Percentiles rank a stretch among this genome's conserved stretches.
These are phyloP conservation scores for Lipomyces lipofer DNA, from an alignment of 805 yeast genomes.

Conservation along the genomic window DNA sequence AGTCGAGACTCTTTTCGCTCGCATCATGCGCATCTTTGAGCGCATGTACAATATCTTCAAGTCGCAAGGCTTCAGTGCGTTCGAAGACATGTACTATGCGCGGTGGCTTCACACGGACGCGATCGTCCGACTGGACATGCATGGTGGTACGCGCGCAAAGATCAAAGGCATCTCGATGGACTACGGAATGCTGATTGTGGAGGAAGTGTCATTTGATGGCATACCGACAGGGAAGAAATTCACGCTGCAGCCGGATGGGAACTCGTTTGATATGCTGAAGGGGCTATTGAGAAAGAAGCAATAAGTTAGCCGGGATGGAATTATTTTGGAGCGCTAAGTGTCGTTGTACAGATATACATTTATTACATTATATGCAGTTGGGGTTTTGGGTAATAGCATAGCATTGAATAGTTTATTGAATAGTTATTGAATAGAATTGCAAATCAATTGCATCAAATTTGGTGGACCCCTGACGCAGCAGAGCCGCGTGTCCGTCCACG, in stretches of 20 bases:
- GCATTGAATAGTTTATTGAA: too few relatives aligned
- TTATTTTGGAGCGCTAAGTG: too few relatives aligned
- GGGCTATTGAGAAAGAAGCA: constrained; percentile 75
- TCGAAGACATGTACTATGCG: constrained; percentile 69
- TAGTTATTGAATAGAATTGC: too few relatives aligned
- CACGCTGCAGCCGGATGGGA: constrained; percentile 94
- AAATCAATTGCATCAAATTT: too few relatives aligned
- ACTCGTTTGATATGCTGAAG: constrained; percentile 90
- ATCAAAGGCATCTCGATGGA: constrained; percentile 81
- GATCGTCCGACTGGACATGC: constrained; percentile 63
- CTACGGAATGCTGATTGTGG: constrained; percentile 79
- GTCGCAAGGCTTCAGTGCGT: constrained; percentile 63
- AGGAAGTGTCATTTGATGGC: constrained; percentile 55
- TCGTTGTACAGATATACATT: too few relatives aligned
- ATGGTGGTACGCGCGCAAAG: constrained; percentile 54
- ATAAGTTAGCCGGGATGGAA: too few relatives aligned
- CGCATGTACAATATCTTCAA: constrained; percentile 57
- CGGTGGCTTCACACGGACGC: constrained; percentile 86
- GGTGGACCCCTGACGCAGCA: too few relatives aligned
- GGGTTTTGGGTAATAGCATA: too few relatives aligned
- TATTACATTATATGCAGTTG: too few relatives aligned
- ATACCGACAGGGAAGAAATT: constrained; percentile 54
- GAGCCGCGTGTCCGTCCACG: too few relatives aligned
- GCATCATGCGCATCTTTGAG: constrained; percentile 64
- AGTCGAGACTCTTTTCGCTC: constrained; percentile 60